Evolutionary conservation across 2,329 filamentous ascomycete species (phyloP), one percentile per base, ranked within the genome.

Genomic region (Pseudogymnoascus sp.): DNA sequence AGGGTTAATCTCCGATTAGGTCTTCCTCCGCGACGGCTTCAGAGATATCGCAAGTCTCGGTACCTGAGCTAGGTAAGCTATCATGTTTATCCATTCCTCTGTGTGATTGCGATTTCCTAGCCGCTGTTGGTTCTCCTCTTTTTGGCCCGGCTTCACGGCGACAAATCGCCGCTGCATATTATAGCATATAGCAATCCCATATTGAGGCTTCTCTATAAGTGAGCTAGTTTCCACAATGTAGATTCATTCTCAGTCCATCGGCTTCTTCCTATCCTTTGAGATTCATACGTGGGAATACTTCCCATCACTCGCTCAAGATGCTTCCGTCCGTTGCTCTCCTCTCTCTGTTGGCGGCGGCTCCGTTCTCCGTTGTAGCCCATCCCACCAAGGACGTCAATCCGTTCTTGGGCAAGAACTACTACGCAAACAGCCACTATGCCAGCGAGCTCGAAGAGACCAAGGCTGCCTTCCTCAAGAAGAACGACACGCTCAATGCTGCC

Each of bases 351-450:
- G 50, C 50, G 28, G 50, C 50, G 1, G 50, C 50, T 19, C 50
- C 50, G 4, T n/a, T 33, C 17, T 1, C 23, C 28, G 50, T 33
- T 3, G 28, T 8, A 6, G 50, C 50, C 50, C 15, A 17, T 53
- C 26, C 63, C 42, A 66, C 65, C 15, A 66, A 63, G 47, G 65
- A 69, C 63, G 63, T 69, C 61, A 78, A 79, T 63, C 77, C 83
- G 0, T 83, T 85, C 69, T 64, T 73, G 1, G 78, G 78, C 64
- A 79, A 78, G 67, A 77, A 74, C 6, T 72, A 83, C 26, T 82
- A 80, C 68, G 76, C 75, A 65, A 79, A 80, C 71, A 75, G 76
- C n/a, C 67, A 67, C 19, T 80, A 78, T 70, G 73, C 76, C 11
- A 65, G 63, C n/a, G 76, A 79, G 69, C 73, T 80, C 35, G 72